These are phyloP conservation scores for Trypanosoma grayi DNA, from an alignment of 208 protist species.

Conservation along the genomic window DNA sequence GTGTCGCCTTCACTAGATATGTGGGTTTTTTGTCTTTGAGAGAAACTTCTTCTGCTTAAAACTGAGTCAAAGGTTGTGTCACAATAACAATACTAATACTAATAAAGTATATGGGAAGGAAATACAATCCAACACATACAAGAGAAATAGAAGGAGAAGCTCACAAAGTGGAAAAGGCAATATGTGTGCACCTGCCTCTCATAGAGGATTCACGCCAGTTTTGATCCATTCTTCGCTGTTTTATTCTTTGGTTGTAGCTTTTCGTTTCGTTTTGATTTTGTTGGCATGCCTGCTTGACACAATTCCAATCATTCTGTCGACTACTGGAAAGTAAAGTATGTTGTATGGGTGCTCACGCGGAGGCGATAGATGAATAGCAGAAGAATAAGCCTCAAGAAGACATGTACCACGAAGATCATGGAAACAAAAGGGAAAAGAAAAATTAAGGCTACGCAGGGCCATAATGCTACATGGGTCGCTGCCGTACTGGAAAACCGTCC, in stretches of 20 bases:
- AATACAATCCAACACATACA: neutral
- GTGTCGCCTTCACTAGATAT: neutral
- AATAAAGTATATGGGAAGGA: neutral
- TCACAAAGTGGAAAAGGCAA: no score
- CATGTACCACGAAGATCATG: conserved; percentile 60
- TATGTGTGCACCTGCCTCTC: no score
- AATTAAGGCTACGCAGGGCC: conserved; percentile 50
- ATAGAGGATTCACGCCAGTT: no score
- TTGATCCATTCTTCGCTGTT: no score
- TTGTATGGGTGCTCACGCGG: conserved; percentile 46
- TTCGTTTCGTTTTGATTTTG: no score
- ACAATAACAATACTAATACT: neutral
- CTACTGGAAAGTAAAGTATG: conserved; percentile 47
- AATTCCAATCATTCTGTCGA: neutral
- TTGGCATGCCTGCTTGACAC: neutral
- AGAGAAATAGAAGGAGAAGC: no score
- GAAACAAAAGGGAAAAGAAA: conserved; percentile 59
- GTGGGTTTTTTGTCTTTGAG: neutral
- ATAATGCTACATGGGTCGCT: conserved; percentile 58
- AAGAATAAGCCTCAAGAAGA: conserved; percentile 46
- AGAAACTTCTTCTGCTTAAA: neutral
- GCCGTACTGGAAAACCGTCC: conserved; percentile 41
- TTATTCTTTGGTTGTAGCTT: no score
- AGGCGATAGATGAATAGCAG: conserved; percentile 60
- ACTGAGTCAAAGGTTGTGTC: neutral